A percentile compares a stretch with the other conserved stretches of the same genome.
These are phyloP conservation scores for Solanum hybrid DNA, from an alignment of 305 asterid species.

Conservation along the genomic window DNA sequence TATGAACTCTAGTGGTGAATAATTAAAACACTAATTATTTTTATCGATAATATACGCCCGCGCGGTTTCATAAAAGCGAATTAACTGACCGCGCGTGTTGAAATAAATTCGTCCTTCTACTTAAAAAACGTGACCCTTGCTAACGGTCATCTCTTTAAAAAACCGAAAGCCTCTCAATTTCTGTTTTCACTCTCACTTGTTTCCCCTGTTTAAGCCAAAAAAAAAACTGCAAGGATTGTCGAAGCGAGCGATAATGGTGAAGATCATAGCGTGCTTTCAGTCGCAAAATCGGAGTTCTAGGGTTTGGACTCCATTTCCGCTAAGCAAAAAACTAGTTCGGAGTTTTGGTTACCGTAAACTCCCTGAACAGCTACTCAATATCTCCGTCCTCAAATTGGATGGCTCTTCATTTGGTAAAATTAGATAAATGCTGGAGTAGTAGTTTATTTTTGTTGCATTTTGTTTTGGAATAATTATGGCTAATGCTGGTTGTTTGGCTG, in stretches of 20 bases:
- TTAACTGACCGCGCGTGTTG: not conserved
- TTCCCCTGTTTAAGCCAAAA: not conserved
- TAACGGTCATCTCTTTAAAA: not conserved
- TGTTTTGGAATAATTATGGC: not conserved
- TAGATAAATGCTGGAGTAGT: not conserved
- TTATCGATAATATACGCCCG: not conserved
- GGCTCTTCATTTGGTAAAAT: slow-evolving; percentile 47
- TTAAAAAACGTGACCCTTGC: not conserved
- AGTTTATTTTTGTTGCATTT: not conserved
- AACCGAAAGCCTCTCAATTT: not conserved
- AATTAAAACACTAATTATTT: not conserved
- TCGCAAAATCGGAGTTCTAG: not conserved
- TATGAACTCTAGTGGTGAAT: not conserved
- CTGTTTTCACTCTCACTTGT: not conserved
- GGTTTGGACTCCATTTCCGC: slow-evolving; percentile 19
- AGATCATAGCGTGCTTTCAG: slow-evolving; percentile 1
- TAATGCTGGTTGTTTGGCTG: not conserved
- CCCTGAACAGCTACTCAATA: slow-evolving; percentile 37
- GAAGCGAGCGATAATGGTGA: not conserved
- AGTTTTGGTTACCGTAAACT: slow-evolving; percentile 35
- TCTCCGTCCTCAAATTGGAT: slow-evolving; percentile 55
- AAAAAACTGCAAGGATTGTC: not conserved
- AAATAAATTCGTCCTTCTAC: not conserved
- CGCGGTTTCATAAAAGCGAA: not conserved
- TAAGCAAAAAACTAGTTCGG: slow-evolving; percentile 5